These are phyloP conservation scores for Cutaneotrichosporon mucoides DNA, from an alignment of 1,284 basidiomycete genomes.

Conservation along the genomic window DNA sequence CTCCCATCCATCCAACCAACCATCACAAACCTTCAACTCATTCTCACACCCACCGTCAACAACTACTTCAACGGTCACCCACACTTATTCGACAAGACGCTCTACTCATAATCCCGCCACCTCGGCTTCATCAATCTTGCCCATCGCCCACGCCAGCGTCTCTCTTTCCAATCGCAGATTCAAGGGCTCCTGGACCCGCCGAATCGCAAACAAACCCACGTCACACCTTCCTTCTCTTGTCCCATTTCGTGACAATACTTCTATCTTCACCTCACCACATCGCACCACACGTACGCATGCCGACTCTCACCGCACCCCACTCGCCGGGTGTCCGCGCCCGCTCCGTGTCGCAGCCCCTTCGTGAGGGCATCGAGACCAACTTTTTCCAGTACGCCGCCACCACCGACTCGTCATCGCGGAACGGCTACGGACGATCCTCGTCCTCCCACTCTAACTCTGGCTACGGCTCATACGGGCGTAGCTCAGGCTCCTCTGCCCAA, in stretches of 20 bases:
- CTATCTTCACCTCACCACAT: background rate
- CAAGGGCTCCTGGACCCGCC: too few relatives aligned
- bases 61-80: too few relatives aligned
- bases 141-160: too few relatives aligned
- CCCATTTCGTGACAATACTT: background rate
- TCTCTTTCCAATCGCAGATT: too few relatives aligned
- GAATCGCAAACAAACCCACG: background rate
- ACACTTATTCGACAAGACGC: too few relatives aligned
- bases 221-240: background rate
- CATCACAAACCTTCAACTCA: too few relatives aligned
- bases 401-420: background rate
- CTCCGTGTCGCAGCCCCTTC: conserved; percentile 45
- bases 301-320: conserved; percentile 30
- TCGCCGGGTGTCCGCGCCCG: conserved; percentile 36
- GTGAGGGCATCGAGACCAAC: conserved; percentile 37
- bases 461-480: conserved; percentile 8
- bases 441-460: conserved; percentile 3
- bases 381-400: conserved; percentile 14
- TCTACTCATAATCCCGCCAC: too few relatives aligned
- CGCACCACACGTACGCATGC: conserved; percentile 11
- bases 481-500: background rate
- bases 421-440: conserved; percentile 9
- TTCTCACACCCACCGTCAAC: too few relatives aligned
- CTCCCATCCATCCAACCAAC: too few relatives aligned
- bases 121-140: too few relatives aligned